Evolutionary conservation across 148 eudicot species (phyloP), one percentile per base, ranked within the genome.

Genomic region (Arctostaphylos glauca): DNA sequence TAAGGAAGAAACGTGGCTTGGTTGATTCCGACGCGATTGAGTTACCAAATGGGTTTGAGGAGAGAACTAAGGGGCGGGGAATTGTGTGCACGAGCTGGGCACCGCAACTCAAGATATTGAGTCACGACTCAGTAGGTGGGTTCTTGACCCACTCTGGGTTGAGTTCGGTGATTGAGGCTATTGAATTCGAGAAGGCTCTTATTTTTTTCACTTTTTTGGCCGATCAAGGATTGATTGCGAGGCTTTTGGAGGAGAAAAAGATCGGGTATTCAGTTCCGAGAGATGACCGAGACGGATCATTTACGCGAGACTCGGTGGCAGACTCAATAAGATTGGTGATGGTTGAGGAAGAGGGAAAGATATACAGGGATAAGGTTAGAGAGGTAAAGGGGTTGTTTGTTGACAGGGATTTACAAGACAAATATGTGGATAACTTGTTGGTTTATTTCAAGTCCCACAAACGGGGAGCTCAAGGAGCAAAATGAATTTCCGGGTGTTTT

Each of bases 31-130:
- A 62, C 38, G 31, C 1, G 52, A n/a, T 44, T 1, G 81, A 78
- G 70, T 3, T 78, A 3, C 81, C 68, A 9, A 12, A 60, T 8
- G 67, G 67, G 38, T 60, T 60, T 2, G 67, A 60, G 67, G 67
- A 60, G 31, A 25, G 84, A 16, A 75, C 73, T 4, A 23, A 48
- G 50, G 72, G 43, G 1, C 67, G 73, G 2, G 84, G 84, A 13
- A n/a, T 82, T 3, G 80, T 82, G 84, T 82, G 84, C 72, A 74
- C 80, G 23, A 75, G 79, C 48, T 82, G 84, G 84, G 84, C 43
- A 0, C 80, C 84, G 19, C 84, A 82, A 74, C 46, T 75, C 41
- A 58, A 14, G 47, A 82, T 82, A 55, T 73, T 82, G 55, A 38
- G 46, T 31, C 84, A 82, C 49, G 80, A 60, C 15, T 74, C 84